Conservation (phyloP, 2,329 filamentous ascomycete genomes). For the Akanthomyces lecanii region DNA sequence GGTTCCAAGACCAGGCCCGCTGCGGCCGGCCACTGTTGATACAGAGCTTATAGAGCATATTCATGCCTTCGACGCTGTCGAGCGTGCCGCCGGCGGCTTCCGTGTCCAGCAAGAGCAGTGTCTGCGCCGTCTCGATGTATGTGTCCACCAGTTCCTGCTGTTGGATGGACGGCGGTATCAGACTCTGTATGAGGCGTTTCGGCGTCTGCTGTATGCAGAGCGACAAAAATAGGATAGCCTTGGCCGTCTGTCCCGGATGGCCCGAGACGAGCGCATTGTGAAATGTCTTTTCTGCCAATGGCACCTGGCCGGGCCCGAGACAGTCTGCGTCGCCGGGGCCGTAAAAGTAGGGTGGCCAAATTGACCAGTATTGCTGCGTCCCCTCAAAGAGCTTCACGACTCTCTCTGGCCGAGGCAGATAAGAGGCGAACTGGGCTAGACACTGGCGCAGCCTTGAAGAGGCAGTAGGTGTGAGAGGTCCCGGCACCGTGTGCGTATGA, state of each 20-base stretch:
- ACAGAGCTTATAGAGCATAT: conserved; percentile 48
- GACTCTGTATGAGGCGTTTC: conserved; percentile 26
- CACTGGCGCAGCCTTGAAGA: conserved; percentile 12
- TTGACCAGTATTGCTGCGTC: conserved; percentile 24
- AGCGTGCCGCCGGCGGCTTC: conserved; percentile 47
- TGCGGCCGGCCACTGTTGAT: conserved; percentile 52
- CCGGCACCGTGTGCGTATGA: not conserved
- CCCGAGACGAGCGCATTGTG: conserved; percentile 32
- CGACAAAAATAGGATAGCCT: conserved; percentile 40
- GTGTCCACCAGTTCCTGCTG: conserved; percentile 39
- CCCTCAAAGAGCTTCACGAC: conserved; percentile 22
- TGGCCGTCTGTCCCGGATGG: conserved; percentile 31
- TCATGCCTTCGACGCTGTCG: conserved; percentile 49
- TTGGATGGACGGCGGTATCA: conserved; percentile 32
- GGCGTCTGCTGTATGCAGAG: conserved; percentile 40
- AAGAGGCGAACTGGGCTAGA: conserved; percentile 18
- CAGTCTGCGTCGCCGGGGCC: conserved; percentile 5
- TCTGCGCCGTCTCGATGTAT: conserved; percentile 41
- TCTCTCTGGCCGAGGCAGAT: conserved; percentile 10
- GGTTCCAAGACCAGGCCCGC: conserved; percentile 48
- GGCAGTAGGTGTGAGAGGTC: not conserved
- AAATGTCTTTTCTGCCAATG: conserved; percentile 30
- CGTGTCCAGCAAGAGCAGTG: conserved; percentile 41
- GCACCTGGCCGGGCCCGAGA: conserved; percentile 14
- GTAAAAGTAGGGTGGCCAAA: conserved; percentile 23